Percentiles rank a stretch among this genome's conserved stretches.
phyloP scores from a whole-genome alignment of 2,329 filamentous ascomycete species.

The Colletotrichum musicola region DNA sequence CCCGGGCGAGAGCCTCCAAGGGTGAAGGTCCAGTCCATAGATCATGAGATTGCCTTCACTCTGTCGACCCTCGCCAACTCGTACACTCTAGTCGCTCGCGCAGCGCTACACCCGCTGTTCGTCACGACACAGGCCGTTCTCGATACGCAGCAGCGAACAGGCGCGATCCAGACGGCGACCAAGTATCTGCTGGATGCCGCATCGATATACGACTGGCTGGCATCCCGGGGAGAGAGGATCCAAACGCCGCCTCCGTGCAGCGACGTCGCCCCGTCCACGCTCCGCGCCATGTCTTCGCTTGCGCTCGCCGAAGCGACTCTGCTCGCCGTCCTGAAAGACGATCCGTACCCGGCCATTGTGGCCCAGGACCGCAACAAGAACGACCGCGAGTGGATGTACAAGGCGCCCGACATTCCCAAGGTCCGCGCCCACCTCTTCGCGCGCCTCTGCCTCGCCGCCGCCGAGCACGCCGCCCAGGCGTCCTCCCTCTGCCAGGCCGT shows the following conservation, averaged over 20 bases:
- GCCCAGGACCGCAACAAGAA: conserved; percentile 84
- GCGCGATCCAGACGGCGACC: conserved; percentile 79
- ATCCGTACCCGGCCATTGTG: conserved; percentile 88
- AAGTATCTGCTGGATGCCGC: conserved; percentile 83
- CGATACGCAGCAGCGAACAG: conserved; percentile 74
- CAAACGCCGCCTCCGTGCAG: conserved; percentile 58
- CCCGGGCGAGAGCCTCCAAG: conserved; percentile 74
- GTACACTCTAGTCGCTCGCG: conserved; percentile 78
- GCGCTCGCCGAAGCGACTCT: conserved; percentile 90
- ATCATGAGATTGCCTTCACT: conserved; percentile 86
- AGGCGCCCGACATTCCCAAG: conserved; percentile 86
- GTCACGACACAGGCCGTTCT: conserved; percentile 72
- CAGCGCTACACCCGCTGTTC: conserved; percentile 80
- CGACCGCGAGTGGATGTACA: conserved; percentile 97
- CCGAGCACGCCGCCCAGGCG: conserved; percentile 87
- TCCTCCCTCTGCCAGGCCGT: conserved; percentile 60
- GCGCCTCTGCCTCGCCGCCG: conserved; percentile 86
- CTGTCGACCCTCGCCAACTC: conserved; percentile 82
- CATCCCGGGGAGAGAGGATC: conserved; percentile 64
- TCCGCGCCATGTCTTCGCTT: conserved; percentile 71
- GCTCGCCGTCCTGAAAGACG: conserved; percentile 91
- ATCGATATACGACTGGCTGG: conserved; percentile 80
- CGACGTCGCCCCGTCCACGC: conserved; percentile 66
- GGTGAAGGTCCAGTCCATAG: conserved; percentile 78
- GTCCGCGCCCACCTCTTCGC: conserved; percentile 91